Base-by-base conservation (phyloP, 352 stramenopile genomes). In the Pilasporangium apinafurcum region DNA sequence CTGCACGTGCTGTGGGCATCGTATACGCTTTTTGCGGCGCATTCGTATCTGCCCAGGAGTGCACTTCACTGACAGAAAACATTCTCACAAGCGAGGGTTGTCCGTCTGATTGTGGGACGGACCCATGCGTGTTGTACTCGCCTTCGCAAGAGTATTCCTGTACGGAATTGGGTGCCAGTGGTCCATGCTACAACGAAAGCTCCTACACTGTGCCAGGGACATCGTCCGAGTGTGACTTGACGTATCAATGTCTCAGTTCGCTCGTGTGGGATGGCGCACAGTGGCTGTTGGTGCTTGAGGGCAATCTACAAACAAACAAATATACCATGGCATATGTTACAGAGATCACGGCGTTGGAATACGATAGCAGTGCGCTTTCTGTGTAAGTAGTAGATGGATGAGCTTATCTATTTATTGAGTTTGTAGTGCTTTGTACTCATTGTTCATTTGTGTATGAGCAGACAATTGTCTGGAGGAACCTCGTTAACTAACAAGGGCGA, bases 181-280 rank as follows among this genome's bases (percentile, higher is more conserved):
- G 68, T 33, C 53, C 56, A 0, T 73, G 65, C 47, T 62, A 63
- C 53, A 47, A 32, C 21, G 53, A 69, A 7, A 53, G 34, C 28
- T 24, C 18, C 44, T 74, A 63, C 24, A 55, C 50, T 20, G 22
- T 65, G 9, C 45, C 62, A 4, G 55, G 56, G 3, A 37, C 56
- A 1, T 43, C 38, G 14, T 44, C 42, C 5, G 30, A 29, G 18
- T 83, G 70, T 41, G 62, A 80, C 20, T 27, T 84, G 9, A 82
- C 62, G 18, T 84, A 78, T 26, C 68, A 85, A 49, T 85, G 72
- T 17, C 47, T 85, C 14, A 59, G 76, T 36, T 59, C 49, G 34
- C 41, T 83, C 27, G 39, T 83, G 12, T 60, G 43, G 39, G 46
- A 58, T 28, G 57, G 62, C 10, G 27, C 38, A 7, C 53, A 66